Conservation (phyloP, 1,284 basidiomycete genomes). For the Leccinum pachyderme region DNA sequence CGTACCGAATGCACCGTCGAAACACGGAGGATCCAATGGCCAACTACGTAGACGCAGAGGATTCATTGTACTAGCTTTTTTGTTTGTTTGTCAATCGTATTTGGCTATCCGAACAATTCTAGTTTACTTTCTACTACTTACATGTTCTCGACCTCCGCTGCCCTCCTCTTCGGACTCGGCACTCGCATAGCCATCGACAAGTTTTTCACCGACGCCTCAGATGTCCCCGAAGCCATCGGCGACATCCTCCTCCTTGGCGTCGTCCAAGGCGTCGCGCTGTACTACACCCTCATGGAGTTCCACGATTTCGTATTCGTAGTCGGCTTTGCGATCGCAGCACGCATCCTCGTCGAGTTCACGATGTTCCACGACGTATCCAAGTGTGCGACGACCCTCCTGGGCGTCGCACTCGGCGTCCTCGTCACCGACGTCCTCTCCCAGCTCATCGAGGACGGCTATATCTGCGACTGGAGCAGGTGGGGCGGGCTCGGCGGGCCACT, state of each 20-base stretch:
- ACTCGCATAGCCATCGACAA: constrained; percentile 66
- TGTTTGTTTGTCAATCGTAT: background rate
- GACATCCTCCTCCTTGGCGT: constrained; percentile 66
- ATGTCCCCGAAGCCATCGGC: constrained; percentile 39
- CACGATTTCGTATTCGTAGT: constrained; percentile 54
- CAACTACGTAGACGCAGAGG: constrained; percentile 68
- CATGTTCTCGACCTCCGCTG: constrained; percentile 43
- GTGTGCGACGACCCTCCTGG: constrained; percentile 56
- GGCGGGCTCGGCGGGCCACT: background rate
- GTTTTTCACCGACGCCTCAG: constrained; percentile 42
- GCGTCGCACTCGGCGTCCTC: constrained; percentile 61
- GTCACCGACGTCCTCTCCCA: constrained; percentile 65
- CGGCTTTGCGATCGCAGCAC: constrained; percentile 54
- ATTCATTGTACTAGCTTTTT: constrained; percentile 28
- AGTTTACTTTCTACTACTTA: constrained; percentile 23
- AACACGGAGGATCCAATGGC: constrained; percentile 87
- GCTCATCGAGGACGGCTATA: constrained; percentile 48
- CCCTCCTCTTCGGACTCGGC: constrained; percentile 55
- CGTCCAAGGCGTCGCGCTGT: constrained; percentile 72
- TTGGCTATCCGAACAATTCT: constrained; percentile 9
- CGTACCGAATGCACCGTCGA: constrained; percentile 73
- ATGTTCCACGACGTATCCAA: constrained; percentile 49
- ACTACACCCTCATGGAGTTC: constrained; percentile 58
- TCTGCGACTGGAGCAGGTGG: constrained; percentile 20
- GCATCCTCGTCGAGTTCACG: constrained; percentile 60